Evolutionary conservation across 2,329 filamentous ascomycete genomes (phyloP).

Genomic region (Ophiocordyceps robertsii): DNA sequence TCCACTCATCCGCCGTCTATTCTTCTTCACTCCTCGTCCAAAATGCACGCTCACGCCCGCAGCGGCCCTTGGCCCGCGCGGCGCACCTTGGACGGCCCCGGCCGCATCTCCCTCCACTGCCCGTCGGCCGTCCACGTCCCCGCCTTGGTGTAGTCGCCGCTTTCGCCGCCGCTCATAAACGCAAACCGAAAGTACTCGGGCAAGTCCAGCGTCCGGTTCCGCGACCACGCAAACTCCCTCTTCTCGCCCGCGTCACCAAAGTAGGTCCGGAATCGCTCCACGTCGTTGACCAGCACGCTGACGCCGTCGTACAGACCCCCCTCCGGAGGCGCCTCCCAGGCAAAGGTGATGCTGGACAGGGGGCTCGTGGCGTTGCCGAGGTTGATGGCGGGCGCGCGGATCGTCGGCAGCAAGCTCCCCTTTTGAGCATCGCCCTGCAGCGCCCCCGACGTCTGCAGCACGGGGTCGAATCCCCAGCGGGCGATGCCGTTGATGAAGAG

Average conservation of each 20-base stretch:
- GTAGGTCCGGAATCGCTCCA: constrained; percentile 66
- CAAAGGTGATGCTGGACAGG: constrained; percentile 53
- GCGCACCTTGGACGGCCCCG: constrained; percentile 37
- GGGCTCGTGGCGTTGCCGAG: constrained; percentile 20
- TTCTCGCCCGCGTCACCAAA: constrained; percentile 38
- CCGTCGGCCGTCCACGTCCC: constrained; percentile 54
- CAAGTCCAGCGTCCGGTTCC: constrained; percentile 27
- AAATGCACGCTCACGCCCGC: no score
- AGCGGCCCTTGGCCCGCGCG: no score
- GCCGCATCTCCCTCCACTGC: constrained; percentile 51
- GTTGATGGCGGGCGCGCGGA: constrained; percentile 32
- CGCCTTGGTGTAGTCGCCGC: constrained; percentile 63
- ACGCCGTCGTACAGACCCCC: constrained; percentile 54
- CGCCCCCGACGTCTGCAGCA: constrained; percentile 68
- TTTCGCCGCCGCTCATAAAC: constrained; percentile 51
- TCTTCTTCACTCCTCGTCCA: no score
- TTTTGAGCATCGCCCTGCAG: constrained; percentile 56
- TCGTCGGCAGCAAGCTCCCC: constrained; percentile 45
- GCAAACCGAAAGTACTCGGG: constrained; percentile 70
- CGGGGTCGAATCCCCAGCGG: constrained; percentile 82
- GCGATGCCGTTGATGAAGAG: constrained; percentile 91
- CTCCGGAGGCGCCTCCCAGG: constrained; percentile 32
- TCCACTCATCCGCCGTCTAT: no score
- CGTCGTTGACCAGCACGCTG: constrained; percentile 72
- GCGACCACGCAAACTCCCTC: constrained; percentile 44